Percentiles rank a stretch among this genome's conserved stretches.
These are phyloP conservation scores for Saccharomycopsis sp. DNA, from an alignment of 805 yeast species.

Conservation along the genomic window DNA sequence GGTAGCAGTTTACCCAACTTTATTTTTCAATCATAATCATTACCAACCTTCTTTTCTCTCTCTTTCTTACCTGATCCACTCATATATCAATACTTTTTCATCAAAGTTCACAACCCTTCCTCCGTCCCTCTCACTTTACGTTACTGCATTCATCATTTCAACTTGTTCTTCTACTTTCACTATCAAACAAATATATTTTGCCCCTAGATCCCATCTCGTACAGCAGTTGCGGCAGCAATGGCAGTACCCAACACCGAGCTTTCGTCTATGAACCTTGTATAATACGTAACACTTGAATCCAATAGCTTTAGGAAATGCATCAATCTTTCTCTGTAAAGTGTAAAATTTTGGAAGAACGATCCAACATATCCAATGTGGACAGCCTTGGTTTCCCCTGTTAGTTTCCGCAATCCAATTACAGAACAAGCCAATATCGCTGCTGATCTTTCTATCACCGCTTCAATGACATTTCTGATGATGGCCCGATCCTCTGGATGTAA, in stretches of 20 bases:
- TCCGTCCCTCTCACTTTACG: no score
- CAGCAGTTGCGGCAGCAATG: constrained; percentile 15
- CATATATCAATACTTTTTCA: no score
- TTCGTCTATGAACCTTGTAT: constrained; percentile 9
- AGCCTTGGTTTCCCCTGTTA: not conserved
- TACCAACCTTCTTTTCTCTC: no score
- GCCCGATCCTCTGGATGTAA: no score
- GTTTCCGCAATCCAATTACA: constrained; percentile 4
- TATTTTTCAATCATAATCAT: no score
- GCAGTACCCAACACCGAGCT: constrained; percentile 17
- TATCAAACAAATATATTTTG: no score
- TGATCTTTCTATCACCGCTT: constrained; percentile 11
- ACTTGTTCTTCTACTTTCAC: no score
- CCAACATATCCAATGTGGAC: constrained; percentile 14
- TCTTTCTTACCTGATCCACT: no score
- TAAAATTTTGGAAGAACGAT: constrained; percentile 15
- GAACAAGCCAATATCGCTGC: constrained; percentile 12
- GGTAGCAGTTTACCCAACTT: no score
- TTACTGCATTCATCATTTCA: no score
- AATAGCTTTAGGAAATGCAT: constrained; percentile 3
- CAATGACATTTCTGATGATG: constrained; percentile 4
- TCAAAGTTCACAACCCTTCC: no score
- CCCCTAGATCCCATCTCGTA: no score
- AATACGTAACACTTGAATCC: not conserved
- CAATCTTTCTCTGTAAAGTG: constrained; percentile 6